phyloP scores from a whole-genome alignment of 345 rosid species.

The Eucalyptus tenuipes region DNA sequence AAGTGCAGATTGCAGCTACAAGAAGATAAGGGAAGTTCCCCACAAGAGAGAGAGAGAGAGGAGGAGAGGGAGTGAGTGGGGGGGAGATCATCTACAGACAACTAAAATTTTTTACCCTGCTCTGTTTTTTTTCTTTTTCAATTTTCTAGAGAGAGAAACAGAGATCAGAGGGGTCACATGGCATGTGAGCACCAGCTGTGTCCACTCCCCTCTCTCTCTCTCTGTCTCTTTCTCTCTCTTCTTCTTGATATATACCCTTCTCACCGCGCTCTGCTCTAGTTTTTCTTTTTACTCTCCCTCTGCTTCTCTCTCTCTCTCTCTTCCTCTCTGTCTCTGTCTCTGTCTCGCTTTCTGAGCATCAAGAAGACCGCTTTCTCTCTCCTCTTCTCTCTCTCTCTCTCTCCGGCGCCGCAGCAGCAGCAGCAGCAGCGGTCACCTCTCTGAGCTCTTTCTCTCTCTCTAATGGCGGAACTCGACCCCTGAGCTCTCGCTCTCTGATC shows the following conservation, averaged over 20 bases:
- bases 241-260: constrained; percentile 41
- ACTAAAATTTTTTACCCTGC: background rate
- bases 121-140: background rate
- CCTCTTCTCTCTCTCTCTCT: background rate
- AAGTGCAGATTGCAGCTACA: background rate
- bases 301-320: background rate
- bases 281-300: constrained; percentile 16
- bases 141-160: background rate
- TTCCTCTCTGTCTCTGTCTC: background rate
- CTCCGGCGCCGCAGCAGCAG: background rate
- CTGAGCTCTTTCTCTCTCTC: background rate
- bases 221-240: background rate
- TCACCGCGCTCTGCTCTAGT: constrained; percentile 12
- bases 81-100: background rate
- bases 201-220: constrained; percentile 26
- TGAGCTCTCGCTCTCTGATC: background rate
- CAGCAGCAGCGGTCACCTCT: background rate
- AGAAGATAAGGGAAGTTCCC: background rate
- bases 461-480: constrained; percentile 39
- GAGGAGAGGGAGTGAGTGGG: background rate
- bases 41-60: background rate
- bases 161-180: constrained; percentile 33
- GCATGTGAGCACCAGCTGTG: constrained; percentile 93
- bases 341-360: background rate
- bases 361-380: background rate